A percentile compares a stretch with the other conserved stretches of the same genome.
Conservation (phyloP, 1,284 basidiomycete genomes). For the Cystobasidium sp. region DNA sequence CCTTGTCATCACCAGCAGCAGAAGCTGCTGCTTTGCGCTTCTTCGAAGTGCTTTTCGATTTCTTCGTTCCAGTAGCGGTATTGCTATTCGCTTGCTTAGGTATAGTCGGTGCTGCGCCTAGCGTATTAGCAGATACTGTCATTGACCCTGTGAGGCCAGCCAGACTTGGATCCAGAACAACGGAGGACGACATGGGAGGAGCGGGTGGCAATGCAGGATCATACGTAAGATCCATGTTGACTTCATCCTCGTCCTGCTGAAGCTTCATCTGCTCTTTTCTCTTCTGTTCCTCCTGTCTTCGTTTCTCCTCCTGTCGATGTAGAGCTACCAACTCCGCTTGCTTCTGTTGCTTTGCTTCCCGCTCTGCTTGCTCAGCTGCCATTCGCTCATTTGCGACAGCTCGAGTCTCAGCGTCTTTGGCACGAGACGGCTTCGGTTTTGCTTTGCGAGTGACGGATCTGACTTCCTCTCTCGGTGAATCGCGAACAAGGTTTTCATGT, state of each 20-base stretch:
- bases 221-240: constrained; percentile 24
- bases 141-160: neutral
- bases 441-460: constrained; percentile 39
- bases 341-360: constrained; percentile 14
- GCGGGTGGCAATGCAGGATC: constrained; percentile 18
- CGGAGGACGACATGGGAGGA: neutral
- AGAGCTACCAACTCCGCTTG: constrained; percentile 23
- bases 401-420: constrained; percentile 35
- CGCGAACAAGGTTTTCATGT: constrained; percentile 35
- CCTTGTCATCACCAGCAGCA: neutral
- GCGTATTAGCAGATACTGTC: constrained; percentile 1
- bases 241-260: constrained; percentile 16
- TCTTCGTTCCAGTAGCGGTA: neutral
- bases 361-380: constrained; percentile 22
- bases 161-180: constrained; percentile 18
- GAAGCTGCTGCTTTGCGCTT: constrained; percentile 8
- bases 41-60: constrained; percentile 5
- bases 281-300: constrained; percentile 17
- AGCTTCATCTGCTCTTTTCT: constrained; percentile 3
- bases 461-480: constrained; percentile 38
- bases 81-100: constrained; percentile 31
- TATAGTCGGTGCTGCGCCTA: constrained; percentile 8
- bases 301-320: constrained; percentile 9
- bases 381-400: constrained; percentile 20
- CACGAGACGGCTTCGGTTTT: constrained; percentile 40